These are phyloP conservation scores for Neurospora intermedia DNA, from an alignment of 495 filamentous ascomycete species.

Conservation along the genomic window DNA sequence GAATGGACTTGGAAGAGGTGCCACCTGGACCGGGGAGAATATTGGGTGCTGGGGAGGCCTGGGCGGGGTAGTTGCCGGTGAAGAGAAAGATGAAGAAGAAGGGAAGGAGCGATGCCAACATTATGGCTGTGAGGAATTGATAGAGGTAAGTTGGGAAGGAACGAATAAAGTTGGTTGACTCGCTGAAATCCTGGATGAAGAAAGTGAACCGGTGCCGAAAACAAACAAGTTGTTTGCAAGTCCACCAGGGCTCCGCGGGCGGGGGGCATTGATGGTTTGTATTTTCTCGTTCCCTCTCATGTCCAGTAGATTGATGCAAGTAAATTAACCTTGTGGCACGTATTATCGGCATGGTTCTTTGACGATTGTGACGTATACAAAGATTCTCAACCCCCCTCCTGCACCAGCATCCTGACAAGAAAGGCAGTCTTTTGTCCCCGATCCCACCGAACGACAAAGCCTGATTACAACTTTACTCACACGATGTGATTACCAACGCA, in stretches of 20 bases:
- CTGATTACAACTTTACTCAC: neutral
- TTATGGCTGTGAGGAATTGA: neutral
- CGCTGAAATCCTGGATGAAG: neutral
- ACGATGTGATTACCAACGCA: neutral
- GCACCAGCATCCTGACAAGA: neutral
- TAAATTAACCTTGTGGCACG: too few species aligned
- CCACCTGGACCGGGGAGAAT: neutral
- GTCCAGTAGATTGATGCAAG: too few species aligned
- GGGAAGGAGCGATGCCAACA: neutral
- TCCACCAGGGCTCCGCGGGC: neutral
- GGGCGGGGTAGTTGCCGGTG: neutral
- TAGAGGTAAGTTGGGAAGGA: neutral
- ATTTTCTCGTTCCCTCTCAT: too few species aligned
- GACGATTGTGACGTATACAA: neutral
- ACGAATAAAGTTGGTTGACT: neutral
- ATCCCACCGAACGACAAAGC: neutral
- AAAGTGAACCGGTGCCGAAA: neutral
- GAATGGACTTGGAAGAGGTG: too few species aligned
- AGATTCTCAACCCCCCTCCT: neutral
- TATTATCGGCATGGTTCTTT: neutral
- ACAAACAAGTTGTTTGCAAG: neutral
- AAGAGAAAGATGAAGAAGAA: neutral
- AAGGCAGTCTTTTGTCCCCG: neutral
- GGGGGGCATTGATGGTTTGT: neutral
- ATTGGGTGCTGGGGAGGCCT: neutral